Evolutionary conservation across 2,329 filamentous ascomycete species (phyloP), one percentile per base, ranked within the genome.

Genomic region (Beauveria pseudobassiana): DNA sequence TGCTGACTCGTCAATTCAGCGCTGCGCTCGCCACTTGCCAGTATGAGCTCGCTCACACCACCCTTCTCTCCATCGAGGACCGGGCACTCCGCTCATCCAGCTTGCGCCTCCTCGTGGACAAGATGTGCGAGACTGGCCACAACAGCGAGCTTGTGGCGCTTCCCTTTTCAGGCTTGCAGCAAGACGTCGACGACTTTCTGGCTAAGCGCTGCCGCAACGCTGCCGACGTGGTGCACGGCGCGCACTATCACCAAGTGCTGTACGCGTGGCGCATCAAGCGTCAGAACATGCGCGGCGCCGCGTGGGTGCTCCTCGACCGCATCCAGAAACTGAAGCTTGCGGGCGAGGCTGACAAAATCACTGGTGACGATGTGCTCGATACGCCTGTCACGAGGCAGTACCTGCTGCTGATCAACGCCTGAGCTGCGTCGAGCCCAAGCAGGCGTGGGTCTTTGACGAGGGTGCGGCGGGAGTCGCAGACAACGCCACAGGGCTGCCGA

Each of bases 391-490:
- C 88, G 52, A 85, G 89, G 67, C 88, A 91, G 69, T 95, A 96
- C 69, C 78, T 98, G n/a, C 82, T 92, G 64, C 83, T 99, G 50
- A 96, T 99, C 77, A 99, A 99, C 72, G 88, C 91, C 80, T 99
- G 64, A 91, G 89, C 66, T 96, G 91, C 65, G 91, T 97, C 46
- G 86, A 90, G 54, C 80, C 87, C 62, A 85, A 83, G 67, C 86
- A 90, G 64, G 89, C 96, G 69, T 99, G 96, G 84, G 85, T 96
- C 72, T 86, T 84, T 54, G 69, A 73, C 72, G 71, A 75, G 58
- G 68, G 72, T 14, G 60, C 65, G 9, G 59, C 66, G 9, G 66
- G 63, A n/a, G 66, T 66, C 43, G 69, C 68, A 20, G 67, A 67
- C 42, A 67, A 64, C 5, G 64, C 63, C 9, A 59, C 74, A 16